Conservation (phyloP, 495 filamentous ascomycete species). For the Lasiosphaeriaceae sp. region DNA sequence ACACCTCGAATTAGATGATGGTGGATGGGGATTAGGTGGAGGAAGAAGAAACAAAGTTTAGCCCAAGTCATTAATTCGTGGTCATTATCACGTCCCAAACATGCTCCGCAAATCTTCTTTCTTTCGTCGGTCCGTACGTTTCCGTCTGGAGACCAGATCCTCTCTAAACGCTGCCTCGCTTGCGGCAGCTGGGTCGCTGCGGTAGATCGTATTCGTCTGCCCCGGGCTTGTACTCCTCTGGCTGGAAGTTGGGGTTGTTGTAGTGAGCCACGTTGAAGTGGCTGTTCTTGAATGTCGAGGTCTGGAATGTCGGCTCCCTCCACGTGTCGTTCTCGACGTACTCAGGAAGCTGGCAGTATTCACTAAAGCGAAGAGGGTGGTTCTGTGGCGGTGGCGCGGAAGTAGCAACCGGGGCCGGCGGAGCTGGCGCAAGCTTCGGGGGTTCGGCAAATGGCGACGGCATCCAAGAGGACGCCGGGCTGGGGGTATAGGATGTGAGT, state of each 20-base stretch:
- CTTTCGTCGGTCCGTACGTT: background rate
- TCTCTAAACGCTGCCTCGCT: conserved; percentile 34
- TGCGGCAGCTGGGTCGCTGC: conserved; percentile 26
- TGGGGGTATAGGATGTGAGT: conserved; percentile 32
- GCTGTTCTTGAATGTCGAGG: conserved; percentile 54
- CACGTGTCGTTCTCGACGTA: conserved; percentile 34
- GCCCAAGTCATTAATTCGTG: background rate
- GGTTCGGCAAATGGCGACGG: conserved; percentile 33
- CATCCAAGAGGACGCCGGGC: conserved; percentile 41
- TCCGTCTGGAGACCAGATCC: background rate
- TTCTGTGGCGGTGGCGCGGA: conserved; percentile 24
- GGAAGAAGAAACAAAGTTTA: background rate
- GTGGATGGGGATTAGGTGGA: no score
- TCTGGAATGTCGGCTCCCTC: conserved; percentile 49
- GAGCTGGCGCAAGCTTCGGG: conserved; percentile 23
- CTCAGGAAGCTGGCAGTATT: conserved; percentile 41
- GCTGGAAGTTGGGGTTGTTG: conserved; percentile 80
- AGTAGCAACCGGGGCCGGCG: conserved; percentile 19
- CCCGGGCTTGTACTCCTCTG: conserved; percentile 55
- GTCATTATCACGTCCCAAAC: background rate
- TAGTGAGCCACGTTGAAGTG: conserved; percentile 83
- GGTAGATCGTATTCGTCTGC: conserved; percentile 33
- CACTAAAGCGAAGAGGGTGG: conserved; percentile 44
- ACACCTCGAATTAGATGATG: background rate
- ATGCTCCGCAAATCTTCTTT: conserved; percentile 1